Base-by-base conservation (phyloP, 1,139 yeast species). In the Kodamaea arcana region DNA sequence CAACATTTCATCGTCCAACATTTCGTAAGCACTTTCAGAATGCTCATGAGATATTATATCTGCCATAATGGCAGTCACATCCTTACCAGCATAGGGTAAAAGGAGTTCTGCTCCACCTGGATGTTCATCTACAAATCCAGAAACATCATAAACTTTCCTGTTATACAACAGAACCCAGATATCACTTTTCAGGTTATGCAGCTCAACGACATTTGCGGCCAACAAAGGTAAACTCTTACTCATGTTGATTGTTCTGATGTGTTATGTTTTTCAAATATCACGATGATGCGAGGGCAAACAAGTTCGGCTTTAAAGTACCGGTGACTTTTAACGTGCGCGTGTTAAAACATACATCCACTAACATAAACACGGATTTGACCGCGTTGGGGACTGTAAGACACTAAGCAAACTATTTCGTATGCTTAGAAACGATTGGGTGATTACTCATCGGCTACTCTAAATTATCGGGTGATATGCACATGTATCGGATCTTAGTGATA, bases 41-140 rank as follows among this genome's bases (percentile, higher is more conserved):
- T 88, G 96, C 36, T 73, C 77, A 54, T 88, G 95, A 24, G 82
- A 69, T 3, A 53, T 57, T 13, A 65, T 58, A 52, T 86, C 94
- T n/a, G 81, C 77, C 77, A 90, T 71, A 31, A 85, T 78, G 30
- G 71, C 74, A 10, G 97, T 84, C 43, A 88, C 69, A 55, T 92
- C 97, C 54, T 80, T 72, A 31, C 97, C 96, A 11, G 87, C 92
- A 54, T 80, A 78, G 3, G 86, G 90, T 37, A 73, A 50, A 39
- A 92, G 75, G 27, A 84, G 54, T 37, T 86, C 90, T 4, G 75
- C 78, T 12, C 96, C 97, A 37, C 85, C 96, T 0, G 97, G 96
- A 56, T 88, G 95, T 48, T 83, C 90, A 25, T 80, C 82, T 29
- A 88, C 53, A 49, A 88, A 92, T 6, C 63, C 72, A 0, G 92